Conservation (phyloP, 2,329 filamentous ascomycete species). For the Westerdykella ornata region DNA sequence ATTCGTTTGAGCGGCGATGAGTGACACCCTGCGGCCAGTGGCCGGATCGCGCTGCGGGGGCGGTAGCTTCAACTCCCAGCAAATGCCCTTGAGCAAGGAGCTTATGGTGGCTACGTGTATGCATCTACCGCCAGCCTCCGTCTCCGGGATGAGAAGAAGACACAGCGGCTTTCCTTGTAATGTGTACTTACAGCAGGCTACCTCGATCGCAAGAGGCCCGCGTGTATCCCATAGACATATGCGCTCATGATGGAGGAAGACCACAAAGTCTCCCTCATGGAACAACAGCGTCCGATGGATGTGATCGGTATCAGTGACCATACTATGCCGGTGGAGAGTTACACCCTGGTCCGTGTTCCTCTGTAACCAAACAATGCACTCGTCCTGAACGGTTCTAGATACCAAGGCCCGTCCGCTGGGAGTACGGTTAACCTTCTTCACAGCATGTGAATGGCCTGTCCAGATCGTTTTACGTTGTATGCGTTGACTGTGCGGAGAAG, state of each 20-base stretch:
- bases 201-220: conserved; percentile 49
- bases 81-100: conserved; percentile 68
- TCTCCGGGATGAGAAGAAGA: conserved; percentile 66
- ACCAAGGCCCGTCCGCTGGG: conserved; percentile 73
- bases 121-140: conserved; percentile 45
- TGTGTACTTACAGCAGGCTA: conserved; percentile 55
- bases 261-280: conserved; percentile 67
- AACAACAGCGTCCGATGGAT: conserved; percentile 77
- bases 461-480: conserved; percentile 60
- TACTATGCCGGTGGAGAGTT: conserved; percentile 59
- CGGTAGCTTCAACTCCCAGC: conserved; percentile 70
- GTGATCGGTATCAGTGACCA: conserved; percentile 59
- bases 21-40: conserved; percentile 24
- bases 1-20: conserved; percentile 14
- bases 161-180: conserved; percentile 68
- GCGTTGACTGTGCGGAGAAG: conserved; percentile 53
- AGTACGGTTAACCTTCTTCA: conserved; percentile 82
- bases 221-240: conserved; percentile 78
- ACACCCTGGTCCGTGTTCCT: conserved; percentile 45
- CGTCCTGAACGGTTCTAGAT: conserved; percentile 70
- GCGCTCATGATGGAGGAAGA: conserved; percentile 67
- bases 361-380: conserved; percentile 80
- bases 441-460: conserved; percentile 74
- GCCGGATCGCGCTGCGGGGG: conserved; percentile 26
- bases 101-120: conserved; percentile 74